phyloP scores from a whole-genome alignment of 768 basidiomycete genomes.

The Russula sp. region DNA sequence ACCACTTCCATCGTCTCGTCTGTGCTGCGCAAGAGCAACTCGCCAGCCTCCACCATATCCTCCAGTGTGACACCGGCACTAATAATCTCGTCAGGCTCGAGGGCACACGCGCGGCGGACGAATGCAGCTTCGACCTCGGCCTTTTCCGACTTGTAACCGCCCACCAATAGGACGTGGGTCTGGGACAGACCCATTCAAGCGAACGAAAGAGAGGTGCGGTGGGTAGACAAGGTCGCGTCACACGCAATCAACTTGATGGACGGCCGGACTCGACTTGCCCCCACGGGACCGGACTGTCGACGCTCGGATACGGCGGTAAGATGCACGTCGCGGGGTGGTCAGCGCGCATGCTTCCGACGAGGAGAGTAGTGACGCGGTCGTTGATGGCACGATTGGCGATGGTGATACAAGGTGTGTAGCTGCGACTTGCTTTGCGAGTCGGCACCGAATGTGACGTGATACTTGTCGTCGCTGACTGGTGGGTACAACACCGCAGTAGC shows the following conservation, averaged over 20 bases:
- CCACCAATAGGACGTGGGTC: constrained; percentile 71
- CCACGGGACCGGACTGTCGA: constrained; percentile 9
- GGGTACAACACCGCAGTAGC: constrained; percentile 48
- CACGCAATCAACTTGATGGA: constrained; percentile 53
- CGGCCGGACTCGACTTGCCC: constrained; percentile 25
- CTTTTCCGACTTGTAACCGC: constrained; percentile 80
- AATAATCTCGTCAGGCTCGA: constrained; percentile 81
- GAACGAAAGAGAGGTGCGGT: constrained; percentile 67
- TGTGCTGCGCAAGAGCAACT: constrained; percentile 37
- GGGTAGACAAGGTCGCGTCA: constrained; percentile 70
- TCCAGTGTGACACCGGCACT: constrained; percentile 35
- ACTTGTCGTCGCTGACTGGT: constrained; percentile 26
- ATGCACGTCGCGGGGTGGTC: constrained; percentile 24
- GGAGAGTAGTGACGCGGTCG: constrained; percentile 38
- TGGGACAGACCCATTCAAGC: constrained; percentile 53
- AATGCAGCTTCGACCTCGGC: constrained; percentile 59
- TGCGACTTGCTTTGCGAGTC: constrained; percentile 67
- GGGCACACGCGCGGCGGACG: constrained; percentile 55
- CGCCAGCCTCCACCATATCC: constrained; percentile 62
- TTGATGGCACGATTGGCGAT: constrained; percentile 57
- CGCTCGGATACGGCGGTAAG: constrained; percentile 10
- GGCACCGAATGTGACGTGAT: constrained; percentile 61
- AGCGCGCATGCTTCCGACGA: constrained; percentile 23
- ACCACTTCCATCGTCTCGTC: no score
- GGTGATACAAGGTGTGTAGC: constrained; percentile 48